Base-by-base conservation (phyloP, 108 stramenopile species). In the Chaetoceros tenuissimus region DNA sequence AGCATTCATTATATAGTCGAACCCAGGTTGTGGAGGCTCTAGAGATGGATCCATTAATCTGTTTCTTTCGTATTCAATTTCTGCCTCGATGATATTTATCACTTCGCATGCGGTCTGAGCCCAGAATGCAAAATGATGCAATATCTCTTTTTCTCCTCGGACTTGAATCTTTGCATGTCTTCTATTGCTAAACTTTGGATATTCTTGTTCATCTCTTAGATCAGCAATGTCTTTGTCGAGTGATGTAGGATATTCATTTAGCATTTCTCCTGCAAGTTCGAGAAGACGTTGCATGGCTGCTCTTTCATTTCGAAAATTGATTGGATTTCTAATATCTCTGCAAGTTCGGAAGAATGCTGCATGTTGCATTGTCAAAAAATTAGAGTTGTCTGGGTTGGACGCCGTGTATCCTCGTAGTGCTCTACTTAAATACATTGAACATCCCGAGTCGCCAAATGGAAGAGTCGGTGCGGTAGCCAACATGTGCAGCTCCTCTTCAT, bases 91-190 rank as follows among this genome's bases (percentile, higher is more conserved):
- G 0, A 87, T 69, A 53, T 82, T 81, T 51, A 88, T 62, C 0
- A 90, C 85, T 30, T 84, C 76, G 28, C 88, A 61, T 3, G 80
- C 87, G 5, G 86, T 82, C 13, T 71, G 58, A 2, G 87, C 87
- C 82, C 87, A 89, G 21, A 65, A 48, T 1, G 71, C 71, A 77
- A 77, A 94, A 53, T 92, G 88, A 55, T 86, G 81, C 64, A 94
- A 63, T 2, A 94, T 89, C 65, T 85, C 85, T 67, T 94, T 94
- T 72, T 94, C 94, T 16, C 89, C 89, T 3, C 71, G 64, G 10
- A 94, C 89, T 68, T 94, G 94, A 54, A 94, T 83, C 57, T 81
- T 85, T 46, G 89, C 94, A 68, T 94, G 87, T 26, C 94, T 81
- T 18, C 62, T 53, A 53, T 94, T 94, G 59, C 82, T 86, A 59